Evolutionary conservation across 2,329 filamentous ascomycete genomes (phyloP).

Genomic region (Coniochaeta sp.): DNA sequence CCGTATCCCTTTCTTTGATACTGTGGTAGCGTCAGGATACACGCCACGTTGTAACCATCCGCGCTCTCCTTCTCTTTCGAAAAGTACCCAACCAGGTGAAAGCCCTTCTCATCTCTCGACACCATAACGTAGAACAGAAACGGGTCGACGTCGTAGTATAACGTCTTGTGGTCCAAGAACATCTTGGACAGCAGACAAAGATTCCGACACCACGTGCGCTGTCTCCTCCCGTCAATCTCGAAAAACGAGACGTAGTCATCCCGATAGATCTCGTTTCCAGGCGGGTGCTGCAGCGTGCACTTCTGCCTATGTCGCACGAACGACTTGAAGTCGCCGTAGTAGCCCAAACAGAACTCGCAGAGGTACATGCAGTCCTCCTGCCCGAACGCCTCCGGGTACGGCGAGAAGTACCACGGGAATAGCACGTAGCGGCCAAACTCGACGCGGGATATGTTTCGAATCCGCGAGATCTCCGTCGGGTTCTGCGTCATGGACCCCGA

Average conservation of each 20-base stretch:
- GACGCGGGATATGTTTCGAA: constrained; percentile 87
- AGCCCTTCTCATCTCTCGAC: constrained; percentile 78
- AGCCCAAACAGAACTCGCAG: constrained; percentile 93
- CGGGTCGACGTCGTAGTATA: constrained; percentile 99
- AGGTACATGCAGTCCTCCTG: constrained; percentile 90
- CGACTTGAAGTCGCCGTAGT: constrained; percentile 76
- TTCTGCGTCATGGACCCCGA: constrained; percentile 99
- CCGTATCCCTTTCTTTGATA: constrained; percentile 95
- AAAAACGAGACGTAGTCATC: constrained; percentile 93
- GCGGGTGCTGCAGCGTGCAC: constrained; percentile 85
- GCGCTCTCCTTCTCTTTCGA: constrained; percentile 97
- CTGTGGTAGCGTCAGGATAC: constrained; percentile 92
- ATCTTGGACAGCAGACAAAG: constrained; percentile 91
- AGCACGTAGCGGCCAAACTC: constrained; percentile 91
- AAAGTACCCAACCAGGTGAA: constrained; percentile 98
- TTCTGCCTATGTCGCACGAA: constrained; percentile 84
- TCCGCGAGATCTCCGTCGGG: constrained; percentile 90
- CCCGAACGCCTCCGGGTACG: constrained; percentile 84
- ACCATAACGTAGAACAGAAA: constrained; percentile 99
- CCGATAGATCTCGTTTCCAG: constrained; percentile 96
- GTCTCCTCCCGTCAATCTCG: constrained; percentile 90
- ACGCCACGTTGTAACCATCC: constrained; percentile 95
- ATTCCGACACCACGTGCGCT: constrained; percentile 94
- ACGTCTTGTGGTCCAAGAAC: constrained; percentile 94
- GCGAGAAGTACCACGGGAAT: constrained; percentile 98